A percentile compares a stretch with the other conserved stretches of the same genome.
phyloP scores from a whole-genome alignment of 805 yeast genomes.

The Groenewaldozyma tartarivorans region DNA sequence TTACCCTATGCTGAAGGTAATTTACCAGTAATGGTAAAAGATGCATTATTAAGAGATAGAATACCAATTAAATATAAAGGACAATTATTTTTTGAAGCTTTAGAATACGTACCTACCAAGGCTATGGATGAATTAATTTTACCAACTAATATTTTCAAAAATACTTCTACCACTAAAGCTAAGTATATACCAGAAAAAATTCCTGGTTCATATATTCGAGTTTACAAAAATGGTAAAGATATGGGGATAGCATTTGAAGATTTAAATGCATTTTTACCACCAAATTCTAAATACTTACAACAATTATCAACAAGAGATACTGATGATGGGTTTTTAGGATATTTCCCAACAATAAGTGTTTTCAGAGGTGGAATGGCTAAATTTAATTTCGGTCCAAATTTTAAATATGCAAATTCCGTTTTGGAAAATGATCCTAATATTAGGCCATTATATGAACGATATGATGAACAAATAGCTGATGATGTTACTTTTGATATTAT shows the following conservation, averaged over 20 bases:
- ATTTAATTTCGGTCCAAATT: slow-evolving; percentile 59
- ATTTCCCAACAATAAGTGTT: slow-evolving; percentile 82
- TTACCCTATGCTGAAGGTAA: slow-evolving; percentile 41
- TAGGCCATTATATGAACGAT: slow-evolving; percentile 49
- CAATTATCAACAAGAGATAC: slow-evolving; percentile 14
- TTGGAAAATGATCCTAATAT: slow-evolving; percentile 22
- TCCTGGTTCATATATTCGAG: slow-evolving; percentile 44
- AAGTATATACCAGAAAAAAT: slow-evolving; percentile 22
- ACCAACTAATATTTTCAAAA: slow-evolving; percentile 18
- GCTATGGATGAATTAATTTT: slow-evolving; percentile 62
- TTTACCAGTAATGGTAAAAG: not conserved
- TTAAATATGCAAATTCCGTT: slow-evolving; percentile 36
- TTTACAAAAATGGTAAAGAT: slow-evolving; percentile 69
- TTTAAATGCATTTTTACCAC: slow-evolving; percentile 70
- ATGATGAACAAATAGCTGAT: slow-evolving; percentile 62
- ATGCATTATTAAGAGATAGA: slow-evolving; percentile 64
- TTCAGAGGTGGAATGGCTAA: slow-evolving; percentile 70
- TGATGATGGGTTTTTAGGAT: slow-evolving; percentile 84
- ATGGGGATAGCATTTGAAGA: slow-evolving; percentile 59
- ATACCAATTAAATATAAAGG: slow-evolving; percentile 77
- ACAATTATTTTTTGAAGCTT: slow-evolving; percentile 72
- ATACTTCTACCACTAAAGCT: slow-evolving; percentile 14
- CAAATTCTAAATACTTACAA: slow-evolving; percentile 42
- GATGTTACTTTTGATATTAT: slow-evolving; percentile 75
- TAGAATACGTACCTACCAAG: slow-evolving; percentile 63